Percentiles rank a stretch among this genome's conserved stretches.
Evolutionary conservation across 2,329 filamentous ascomycete species (phyloP).

Genomic region (Arthroderma sp.): DNA sequence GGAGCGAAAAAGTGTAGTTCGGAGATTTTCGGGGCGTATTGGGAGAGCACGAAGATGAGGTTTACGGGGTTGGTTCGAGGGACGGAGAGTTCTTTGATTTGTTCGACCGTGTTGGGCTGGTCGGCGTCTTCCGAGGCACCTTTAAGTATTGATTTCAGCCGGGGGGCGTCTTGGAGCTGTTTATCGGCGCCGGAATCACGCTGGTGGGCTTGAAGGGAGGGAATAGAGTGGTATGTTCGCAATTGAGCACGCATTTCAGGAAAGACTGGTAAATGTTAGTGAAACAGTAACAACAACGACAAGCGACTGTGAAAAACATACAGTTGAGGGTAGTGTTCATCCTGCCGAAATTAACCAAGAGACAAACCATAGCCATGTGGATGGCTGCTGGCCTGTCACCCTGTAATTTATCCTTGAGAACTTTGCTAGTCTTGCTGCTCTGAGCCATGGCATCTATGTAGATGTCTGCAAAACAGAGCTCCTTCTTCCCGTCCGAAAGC

Average conservation of each 20-base stretch:
- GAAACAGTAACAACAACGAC: neutral
- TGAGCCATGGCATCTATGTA: conserved; percentile 98
- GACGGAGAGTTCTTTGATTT: conserved; percentile 55
- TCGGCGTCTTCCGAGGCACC: conserved; percentile 83
- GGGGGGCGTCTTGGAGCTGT: conserved; percentile 88
- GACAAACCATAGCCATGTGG: conserved; percentile 98
- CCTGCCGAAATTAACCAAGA: conserved; percentile 89
- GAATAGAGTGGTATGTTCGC: conserved; percentile 94
- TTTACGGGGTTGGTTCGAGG: conserved; percentile 96
- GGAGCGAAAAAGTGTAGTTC: conserved; percentile 78
- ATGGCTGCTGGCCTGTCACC: conserved; percentile 85
- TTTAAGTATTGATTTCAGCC: conserved; percentile 93
- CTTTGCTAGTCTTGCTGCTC: conserved; percentile 98
- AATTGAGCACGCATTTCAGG: conserved; percentile 97
- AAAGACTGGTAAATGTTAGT: conserved; percentile 53
- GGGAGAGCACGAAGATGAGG: conserved; percentile 85
- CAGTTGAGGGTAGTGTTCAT: conserved; percentile 99
- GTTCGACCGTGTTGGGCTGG: conserved; percentile 72
- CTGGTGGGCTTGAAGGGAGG: conserved; percentile 85
- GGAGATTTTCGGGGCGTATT: conserved; percentile 79
- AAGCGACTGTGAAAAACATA: conserved; percentile 33
- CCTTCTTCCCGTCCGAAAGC: conserved; percentile 68
- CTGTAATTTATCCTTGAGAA: conserved; percentile 88
- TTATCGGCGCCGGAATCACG: conserved; percentile 86
- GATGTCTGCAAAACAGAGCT: conserved; percentile 72